Evolutionary conservation across 768 basidiomycete genomes (phyloP).

Genomic region (Termitomyces sp.): DNA sequence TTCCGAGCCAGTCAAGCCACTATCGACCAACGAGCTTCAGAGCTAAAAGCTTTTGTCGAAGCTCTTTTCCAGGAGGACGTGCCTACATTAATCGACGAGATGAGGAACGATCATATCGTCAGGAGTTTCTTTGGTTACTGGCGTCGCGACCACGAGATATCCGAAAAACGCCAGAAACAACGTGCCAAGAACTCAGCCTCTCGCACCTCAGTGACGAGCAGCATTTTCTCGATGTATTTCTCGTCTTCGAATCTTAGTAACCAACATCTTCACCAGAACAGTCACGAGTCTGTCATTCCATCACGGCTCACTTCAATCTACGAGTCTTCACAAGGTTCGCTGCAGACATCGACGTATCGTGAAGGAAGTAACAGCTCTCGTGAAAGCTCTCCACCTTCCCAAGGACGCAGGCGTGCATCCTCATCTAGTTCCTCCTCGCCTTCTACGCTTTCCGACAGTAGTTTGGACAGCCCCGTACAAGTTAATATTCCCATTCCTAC

Average conservation of each 20-base stretch:
- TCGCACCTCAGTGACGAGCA: slow-evolving; percentile 44
- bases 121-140: slow-evolving; percentile 79
- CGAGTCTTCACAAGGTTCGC: neutral
- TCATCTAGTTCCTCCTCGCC: slow-evolving; percentile 36
- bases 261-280: slow-evolving; percentile 12
- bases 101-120: slow-evolving; percentile 50
- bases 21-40: slow-evolving; percentile 53
- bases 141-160: slow-evolving; percentile 64
- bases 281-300: slow-evolving; percentile 10
- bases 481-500: slow-evolving; percentile 22
- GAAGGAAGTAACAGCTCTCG: slow-evolving; percentile 15
- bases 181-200: slow-evolving; percentile 18
- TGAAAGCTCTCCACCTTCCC: slow-evolving; percentile 12
- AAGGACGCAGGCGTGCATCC: slow-evolving; percentile 26
- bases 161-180: slow-evolving; percentile 32
- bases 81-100: slow-evolving; percentile 61
- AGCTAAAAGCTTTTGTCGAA: slow-evolving; percentile 54
- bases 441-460: slow-evolving; percentile 31
- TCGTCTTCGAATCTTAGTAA: slow-evolving; percentile 32
- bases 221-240: slow-evolving; percentile 56
- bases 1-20: slow-evolving; percentile 68
- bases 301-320: slow-evolving; percentile 13
- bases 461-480: slow-evolving; percentile 23
- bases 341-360: slow-evolving; percentile 5
- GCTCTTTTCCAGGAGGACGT: slow-evolving; percentile 54